Base-by-base conservation (phyloP, 1,284 basidiomycete species). In the Irpex sp. region DNA sequence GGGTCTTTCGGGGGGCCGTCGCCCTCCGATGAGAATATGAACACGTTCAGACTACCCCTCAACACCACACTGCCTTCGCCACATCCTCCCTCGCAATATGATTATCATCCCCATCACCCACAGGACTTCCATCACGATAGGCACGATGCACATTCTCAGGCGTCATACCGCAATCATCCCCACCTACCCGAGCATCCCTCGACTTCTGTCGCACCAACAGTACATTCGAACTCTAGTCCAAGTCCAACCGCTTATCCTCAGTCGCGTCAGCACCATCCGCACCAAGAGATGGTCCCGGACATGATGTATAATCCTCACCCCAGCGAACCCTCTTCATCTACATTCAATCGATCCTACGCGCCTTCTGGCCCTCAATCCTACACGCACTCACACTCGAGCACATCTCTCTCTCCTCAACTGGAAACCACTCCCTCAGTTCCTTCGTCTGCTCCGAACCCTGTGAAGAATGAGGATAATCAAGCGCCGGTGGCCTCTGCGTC, bases 351-450 rank as follows among this genome's bases (percentile, higher is more conserved):
- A 49, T 47, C 19, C n/a, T 47, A 36, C 55, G 37, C 26, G 8
- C 31, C 21, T 6, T 37, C 64, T n/a, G 58, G 57, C 55, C 36
- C 47, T 31, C 57, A 44, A 55, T 58, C 64, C 6, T 56, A 56
- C 5, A 44, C 52, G n/a, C 58, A 19, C 19, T 65, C 64, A 21
- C 64, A 55, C 17, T 65, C 64, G 6, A 65, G 61, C 48, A 13
- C 40, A 9, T 65, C 64, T 4, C 64, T 52, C 40, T 65, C 64
- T 4, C 64, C 64, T 15, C 59, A 61, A 9, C 8, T 38, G 5
- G 34, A 48, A 13, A 11, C 34, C 19, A 52, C 38, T n/a, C 52
- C 36, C 17, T 21, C 49, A n/a, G 17, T 21, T 51, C 49, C 49
- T 51, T n/a, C 49, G 11, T 9, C 49, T 51, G 7, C 49, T 51